These are phyloP conservation scores for Apostasia ramifera DNA, from an alignment of 106 monocot genomes.

Conservation along the genomic window DNA sequence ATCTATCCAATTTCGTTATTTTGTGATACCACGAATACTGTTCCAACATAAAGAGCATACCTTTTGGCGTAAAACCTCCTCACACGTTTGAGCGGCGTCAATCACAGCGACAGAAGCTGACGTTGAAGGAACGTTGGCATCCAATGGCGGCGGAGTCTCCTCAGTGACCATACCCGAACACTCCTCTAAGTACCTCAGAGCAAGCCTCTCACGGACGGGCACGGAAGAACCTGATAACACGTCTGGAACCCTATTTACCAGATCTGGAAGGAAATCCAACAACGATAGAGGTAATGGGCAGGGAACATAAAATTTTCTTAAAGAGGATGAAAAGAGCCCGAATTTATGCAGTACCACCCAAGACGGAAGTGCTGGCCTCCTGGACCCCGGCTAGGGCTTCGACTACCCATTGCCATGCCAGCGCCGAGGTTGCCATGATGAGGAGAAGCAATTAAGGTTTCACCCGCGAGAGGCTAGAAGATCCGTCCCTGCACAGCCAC, in stretches of 20 bases:
- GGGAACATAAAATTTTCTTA: not conserved
- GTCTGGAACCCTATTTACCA: constrained; percentile 14
- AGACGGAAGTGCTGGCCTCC: constrained; percentile 13
- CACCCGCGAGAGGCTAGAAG: not conserved
- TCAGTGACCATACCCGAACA: constrained; percentile 1
- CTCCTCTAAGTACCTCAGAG: constrained; percentile 36
- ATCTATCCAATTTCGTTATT: too few relatives aligned
- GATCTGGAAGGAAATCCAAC: constrained; percentile 15
- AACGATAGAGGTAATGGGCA: not conserved
- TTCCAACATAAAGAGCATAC: not conserved
- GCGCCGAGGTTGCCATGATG: not conserved
- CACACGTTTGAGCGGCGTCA: not conserved
- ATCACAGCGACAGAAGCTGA: not conserved
- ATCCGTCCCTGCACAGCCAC: too few relatives aligned
- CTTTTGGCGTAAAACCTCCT: constrained; percentile 10
- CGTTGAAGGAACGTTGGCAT: not conserved
- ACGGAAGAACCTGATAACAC: constrained; percentile 12
- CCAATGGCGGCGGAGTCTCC: not conserved
- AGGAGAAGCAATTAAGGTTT: constrained; percentile 2
- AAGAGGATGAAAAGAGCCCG: not conserved
- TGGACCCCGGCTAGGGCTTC: constrained; percentile 36
- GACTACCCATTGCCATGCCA: constrained; percentile 28
- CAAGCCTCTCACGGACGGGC: constrained; percentile 22
- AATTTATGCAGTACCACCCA: constrained; percentile 18
- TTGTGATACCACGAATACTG: too few relatives aligned